Conservation (phyloP, 2,329 filamentous ascomycete genomes). For the Trichoderma aggressivum region DNA sequence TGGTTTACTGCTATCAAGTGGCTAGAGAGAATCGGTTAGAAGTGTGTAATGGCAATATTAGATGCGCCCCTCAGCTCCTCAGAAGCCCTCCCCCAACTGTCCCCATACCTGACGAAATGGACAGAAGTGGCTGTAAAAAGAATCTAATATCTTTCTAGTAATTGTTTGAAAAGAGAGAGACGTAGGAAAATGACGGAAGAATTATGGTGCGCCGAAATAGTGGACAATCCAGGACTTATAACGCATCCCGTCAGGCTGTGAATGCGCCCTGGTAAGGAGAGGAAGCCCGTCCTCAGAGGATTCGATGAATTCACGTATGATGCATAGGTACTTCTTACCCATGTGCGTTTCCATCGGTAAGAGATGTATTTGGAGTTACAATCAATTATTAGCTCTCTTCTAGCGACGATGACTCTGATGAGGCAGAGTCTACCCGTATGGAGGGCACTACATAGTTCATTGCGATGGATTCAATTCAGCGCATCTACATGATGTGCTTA, state of each 20-base stretch:
- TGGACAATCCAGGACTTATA: no score
- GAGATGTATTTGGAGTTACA: not conserved
- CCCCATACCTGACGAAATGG: no score
- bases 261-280: not conserved
- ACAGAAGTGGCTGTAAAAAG: rapidly evolving
- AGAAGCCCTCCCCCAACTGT: no score
- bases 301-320: not conserved
- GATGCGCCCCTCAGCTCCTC: not conserved
- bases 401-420: not conserved
- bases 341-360: not conserved
- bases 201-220: not conserved
- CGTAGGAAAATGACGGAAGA: not conserved
- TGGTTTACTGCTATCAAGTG: not conserved
- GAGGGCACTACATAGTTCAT: not conserved
- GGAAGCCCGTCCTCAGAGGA: not conserved
- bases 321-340: no score
- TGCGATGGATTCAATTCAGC: not conserved
- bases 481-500: not conserved
- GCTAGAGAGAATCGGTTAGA: not conserved
- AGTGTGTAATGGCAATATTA: not conserved
- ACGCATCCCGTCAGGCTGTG: not conserved
- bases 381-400: not conserved
- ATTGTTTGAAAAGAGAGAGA: no score
- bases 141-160: no score
- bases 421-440: not conserved